phyloP scores from a whole-genome alignment of 2,329 filamentous ascomycete species.

The Xylaria sp. region DNA sequence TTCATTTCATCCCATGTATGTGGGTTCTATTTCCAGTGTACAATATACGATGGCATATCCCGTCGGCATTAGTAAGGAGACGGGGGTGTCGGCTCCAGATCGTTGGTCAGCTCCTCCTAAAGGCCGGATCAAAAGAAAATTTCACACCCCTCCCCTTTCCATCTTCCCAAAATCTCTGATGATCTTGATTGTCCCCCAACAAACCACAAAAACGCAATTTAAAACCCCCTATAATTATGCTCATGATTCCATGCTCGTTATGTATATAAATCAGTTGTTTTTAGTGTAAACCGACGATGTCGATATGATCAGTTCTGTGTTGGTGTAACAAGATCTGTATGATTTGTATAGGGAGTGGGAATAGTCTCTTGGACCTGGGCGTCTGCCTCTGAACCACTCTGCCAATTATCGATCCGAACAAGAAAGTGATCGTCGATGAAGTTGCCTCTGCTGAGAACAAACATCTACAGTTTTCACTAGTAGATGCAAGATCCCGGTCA shows the following conservation, averaged over 20 bases:
- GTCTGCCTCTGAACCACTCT: background rate
- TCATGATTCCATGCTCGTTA: background rate
- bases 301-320: background rate
- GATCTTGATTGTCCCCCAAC: background rate
- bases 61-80: slow-evolving; percentile 19
- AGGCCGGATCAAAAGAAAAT: slow-evolving; percentile 21
- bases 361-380: background rate
- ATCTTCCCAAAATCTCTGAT: background rate
- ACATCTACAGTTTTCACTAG: slow-evolving; percentile 14
- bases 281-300: background rate
- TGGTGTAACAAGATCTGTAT: background rate
- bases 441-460: slow-evolving; percentile 4
- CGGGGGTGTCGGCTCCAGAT: slow-evolving; percentile 10
- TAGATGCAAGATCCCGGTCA: slow-evolving; percentile 22
- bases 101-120: slow-evolving; percentile 7
- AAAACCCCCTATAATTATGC: background rate
- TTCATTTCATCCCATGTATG: slow-evolving; percentile 11
- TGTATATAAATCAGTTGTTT: too few relatives aligned
- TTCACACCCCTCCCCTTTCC: slow-evolving; percentile 12
- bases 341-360: background rate
- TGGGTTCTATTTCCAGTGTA: slow-evolving; percentile 14
- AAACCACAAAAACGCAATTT: background rate
- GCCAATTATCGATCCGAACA: background rate
- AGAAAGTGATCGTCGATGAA: slow-evolving; percentile 22
- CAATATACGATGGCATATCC: slow-evolving; percentile 14